These are phyloP conservation scores for Phytophthora nicotianae DNA, from an alignment of 352 stramenopile species.

Conservation along the genomic window DNA sequence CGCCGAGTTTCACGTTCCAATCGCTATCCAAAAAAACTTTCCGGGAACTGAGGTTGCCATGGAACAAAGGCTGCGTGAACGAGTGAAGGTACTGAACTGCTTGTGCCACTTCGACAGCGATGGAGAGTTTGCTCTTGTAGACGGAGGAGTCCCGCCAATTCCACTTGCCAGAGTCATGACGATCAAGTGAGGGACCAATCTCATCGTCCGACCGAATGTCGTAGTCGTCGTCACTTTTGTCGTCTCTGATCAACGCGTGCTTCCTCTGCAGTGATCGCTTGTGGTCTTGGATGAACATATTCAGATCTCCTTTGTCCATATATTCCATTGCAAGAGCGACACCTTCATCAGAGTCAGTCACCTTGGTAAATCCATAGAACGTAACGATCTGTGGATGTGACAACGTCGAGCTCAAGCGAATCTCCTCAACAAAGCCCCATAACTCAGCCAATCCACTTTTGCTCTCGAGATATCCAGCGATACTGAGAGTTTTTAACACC, in stretches of 20 bases:
- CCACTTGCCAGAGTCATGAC: conserved; percentile 16
- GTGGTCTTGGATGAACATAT: conserved; percentile 42
- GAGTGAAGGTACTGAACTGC: conserved; percentile 58
- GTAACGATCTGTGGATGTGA: conserved; percentile 38
- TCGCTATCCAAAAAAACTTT: conserved; percentile 47
- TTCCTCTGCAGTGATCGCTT: conserved; percentile 26
- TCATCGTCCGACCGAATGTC: conserved; percentile 8
- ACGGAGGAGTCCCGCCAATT: conserved; percentile 33
- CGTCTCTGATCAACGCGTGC: neutral
- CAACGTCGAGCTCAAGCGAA: conserved; percentile 32
- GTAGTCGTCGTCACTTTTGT: conserved; percentile 7
- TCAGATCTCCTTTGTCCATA: conserved; percentile 43
- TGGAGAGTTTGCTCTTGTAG: conserved; percentile 46
- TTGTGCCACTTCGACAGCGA: conserved; percentile 45
- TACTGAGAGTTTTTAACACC: conserved; percentile 26
- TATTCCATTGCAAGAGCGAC: conserved; percentile 50
- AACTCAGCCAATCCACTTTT: conserved; percentile 6
- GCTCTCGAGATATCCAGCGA: neutral
- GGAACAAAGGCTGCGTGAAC: conserved; percentile 40
- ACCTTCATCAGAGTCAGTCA: conserved; percentile 6
- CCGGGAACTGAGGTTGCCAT: conserved; percentile 51
- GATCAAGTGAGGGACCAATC: neutral
- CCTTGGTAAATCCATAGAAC: conserved; percentile 36
- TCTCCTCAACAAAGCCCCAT: conserved; percentile 33
- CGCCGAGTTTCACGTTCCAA: conserved; percentile 51